Conservation (phyloP, 352 stramenopile species). For the Pythium dissimile region DNA sequence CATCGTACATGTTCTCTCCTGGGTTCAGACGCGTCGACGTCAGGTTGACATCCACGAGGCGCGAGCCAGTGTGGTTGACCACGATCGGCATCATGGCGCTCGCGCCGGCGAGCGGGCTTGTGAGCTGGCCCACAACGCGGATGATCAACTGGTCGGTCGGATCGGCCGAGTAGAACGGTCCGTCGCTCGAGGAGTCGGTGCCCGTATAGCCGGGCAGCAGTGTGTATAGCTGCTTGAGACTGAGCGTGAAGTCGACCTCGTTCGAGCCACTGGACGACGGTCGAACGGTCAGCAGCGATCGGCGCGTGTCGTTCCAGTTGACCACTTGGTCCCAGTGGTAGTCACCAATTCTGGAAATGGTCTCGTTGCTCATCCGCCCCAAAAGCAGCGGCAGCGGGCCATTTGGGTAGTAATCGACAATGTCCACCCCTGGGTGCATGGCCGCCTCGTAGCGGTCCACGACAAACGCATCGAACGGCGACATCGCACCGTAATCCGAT, state of each 20-base stretch:
- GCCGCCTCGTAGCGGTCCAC: slow-evolving; percentile 36
- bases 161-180: slow-evolving; percentile 37
- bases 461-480: slow-evolving; percentile 47
- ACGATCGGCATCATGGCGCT: slow-evolving; percentile 35
- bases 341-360: slow-evolving; percentile 1
- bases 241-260: slow-evolving; percentile 46
- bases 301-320: slow-evolving; percentile 27
- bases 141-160: slow-evolving; percentile 42
- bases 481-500: slow-evolving; percentile 44
- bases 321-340: slow-evolving; percentile 2
- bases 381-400: slow-evolving; percentile 30
- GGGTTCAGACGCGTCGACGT: slow-evolving; percentile 28
- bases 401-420: not conserved
- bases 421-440: not conserved
- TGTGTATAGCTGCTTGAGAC: slow-evolving; percentile 60
- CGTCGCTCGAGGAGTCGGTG: slow-evolving; percentile 16
- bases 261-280: slow-evolving; percentile 9
- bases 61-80: slow-evolving; percentile 40
- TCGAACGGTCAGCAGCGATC: slow-evolving; percentile 37
- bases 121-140: slow-evolving; percentile 25
- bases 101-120: slow-evolving; percentile 12
- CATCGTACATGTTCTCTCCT: slow-evolving; percentile 6
- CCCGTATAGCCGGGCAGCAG: slow-evolving; percentile 29
- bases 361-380: slow-evolving; percentile 21
- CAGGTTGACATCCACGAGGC: slow-evolving; percentile 38